Evolutionary conservation across 2,329 filamentous ascomycete species (phyloP).

Genomic region (Simplicillium sp.): DNA sequence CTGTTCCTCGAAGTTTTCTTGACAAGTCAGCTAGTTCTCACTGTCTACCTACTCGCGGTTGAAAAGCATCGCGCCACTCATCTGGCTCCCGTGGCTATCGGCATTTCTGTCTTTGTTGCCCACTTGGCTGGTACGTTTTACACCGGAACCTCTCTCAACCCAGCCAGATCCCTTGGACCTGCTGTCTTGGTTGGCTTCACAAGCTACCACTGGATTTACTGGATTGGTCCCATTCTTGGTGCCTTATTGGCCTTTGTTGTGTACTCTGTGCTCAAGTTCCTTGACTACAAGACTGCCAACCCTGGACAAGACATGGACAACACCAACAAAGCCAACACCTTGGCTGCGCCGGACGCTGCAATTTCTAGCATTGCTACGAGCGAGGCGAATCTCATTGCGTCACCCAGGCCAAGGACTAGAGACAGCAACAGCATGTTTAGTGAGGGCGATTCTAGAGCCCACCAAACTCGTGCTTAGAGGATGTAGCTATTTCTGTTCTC

Average conservation of each 20-base stretch:
- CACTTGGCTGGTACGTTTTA: slow-evolving; percentile 35
- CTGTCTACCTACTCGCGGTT: slow-evolving; percentile 60
- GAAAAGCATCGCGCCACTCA: slow-evolving; percentile 68
- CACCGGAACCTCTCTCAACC: slow-evolving; percentile 40
- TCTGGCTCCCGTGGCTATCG: slow-evolving; percentile 63
- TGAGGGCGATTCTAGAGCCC: no score
- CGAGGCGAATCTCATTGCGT: no score
- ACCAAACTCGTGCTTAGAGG: no score
- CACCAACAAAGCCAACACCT: slow-evolving; percentile 9
- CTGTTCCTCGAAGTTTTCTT: slow-evolving; percentile 60
- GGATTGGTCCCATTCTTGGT: slow-evolving; percentile 42
- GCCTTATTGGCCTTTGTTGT: slow-evolving; percentile 36
- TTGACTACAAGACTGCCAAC: slow-evolving; percentile 42
- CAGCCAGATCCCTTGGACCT: slow-evolving; percentile 40
- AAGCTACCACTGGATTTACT: slow-evolving; percentile 44
- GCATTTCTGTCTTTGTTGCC: slow-evolving; percentile 57
- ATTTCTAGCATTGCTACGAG: no score
- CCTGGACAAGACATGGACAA: slow-evolving; percentile 35
- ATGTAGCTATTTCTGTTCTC: no score
- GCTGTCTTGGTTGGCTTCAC: slow-evolving; percentile 32
- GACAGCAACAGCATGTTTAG: no score
- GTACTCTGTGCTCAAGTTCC: slow-evolving; percentile 39
- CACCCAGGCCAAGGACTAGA: no score
- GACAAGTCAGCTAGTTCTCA: slow-evolving; percentile 52
- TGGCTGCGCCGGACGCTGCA: no score